These are phyloP conservation scores for Pseudomicrostroma phylloplanum DNA, from an alignment of 1,284 basidiomycete genomes.

Conservation along the genomic window DNA sequence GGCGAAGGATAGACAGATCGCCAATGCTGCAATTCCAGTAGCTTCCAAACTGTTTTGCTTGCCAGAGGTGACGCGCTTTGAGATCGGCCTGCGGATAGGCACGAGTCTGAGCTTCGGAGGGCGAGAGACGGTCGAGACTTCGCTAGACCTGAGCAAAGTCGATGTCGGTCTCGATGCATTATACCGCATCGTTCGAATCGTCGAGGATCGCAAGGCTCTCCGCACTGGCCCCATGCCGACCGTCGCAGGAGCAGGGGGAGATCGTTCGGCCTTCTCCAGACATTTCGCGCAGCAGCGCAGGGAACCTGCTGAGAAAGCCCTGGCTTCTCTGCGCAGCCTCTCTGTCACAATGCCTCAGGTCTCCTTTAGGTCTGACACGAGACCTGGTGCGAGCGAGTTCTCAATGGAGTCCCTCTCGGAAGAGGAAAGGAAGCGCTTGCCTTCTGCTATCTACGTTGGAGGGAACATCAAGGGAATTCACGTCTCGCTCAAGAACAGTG, in stretches of 20 bases:
- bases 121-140: slow-evolving; percentile 23
- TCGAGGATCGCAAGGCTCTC: slow-evolving; percentile 25
- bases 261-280: slow-evolving; percentile 21
- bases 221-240: slow-evolving; percentile 18
- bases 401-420: background rate
- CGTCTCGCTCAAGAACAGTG: slow-evolving; percentile 33
- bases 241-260: slow-evolving; percentile 10
- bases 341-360: slow-evolving; percentile 20
- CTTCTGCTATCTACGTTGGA: slow-evolving; percentile 7
- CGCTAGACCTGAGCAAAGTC: slow-evolving; percentile 22
- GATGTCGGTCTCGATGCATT: slow-evolving; percentile 29
- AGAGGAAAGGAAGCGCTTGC: background rate
- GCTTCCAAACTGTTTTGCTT: too few relatives aligned
- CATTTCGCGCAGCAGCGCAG: slow-evolving; percentile 20
- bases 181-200: slow-evolving; percentile 18
- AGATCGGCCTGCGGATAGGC: slow-evolving; percentile 26
- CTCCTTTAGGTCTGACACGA: slow-evolving; percentile 2
- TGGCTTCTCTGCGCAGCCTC: slow-evolving; percentile 6
- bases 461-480: slow-evolving; percentile 14
- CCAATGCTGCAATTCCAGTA: too few relatives aligned
- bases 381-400: background rate
- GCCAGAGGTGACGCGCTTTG: slow-evolving; percentile 8
- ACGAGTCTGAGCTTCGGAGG: slow-evolving; percentile 22
- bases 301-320: slow-evolving; percentile 5
- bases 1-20: slow-evolving; percentile 10